phyloP scores from a whole-genome alignment of 441 rosid genomes.

The Corymbia citriodora region DNA sequence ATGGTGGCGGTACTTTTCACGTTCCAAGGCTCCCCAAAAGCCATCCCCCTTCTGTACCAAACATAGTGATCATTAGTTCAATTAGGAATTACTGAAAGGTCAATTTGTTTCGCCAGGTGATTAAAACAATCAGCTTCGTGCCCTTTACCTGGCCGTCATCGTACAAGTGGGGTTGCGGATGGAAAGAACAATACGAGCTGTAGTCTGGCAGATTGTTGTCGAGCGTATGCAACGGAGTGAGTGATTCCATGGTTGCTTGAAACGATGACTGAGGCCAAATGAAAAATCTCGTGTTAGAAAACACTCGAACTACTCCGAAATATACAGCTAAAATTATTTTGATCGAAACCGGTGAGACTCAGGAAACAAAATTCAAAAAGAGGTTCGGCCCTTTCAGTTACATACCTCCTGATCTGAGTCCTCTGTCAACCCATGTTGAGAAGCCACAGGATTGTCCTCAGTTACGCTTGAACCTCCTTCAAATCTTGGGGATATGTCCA shows the following conservation, averaged over 20 bases:
- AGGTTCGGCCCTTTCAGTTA: background rate
- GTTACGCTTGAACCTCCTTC: background rate
- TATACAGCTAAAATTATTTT: background rate
- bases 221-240: background rate
- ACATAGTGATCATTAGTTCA: background rate
- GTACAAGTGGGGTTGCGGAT: background rate
- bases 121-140: background rate
- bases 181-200: background rate
- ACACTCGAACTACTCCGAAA: background rate
- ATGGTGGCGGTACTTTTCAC: background rate
- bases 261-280: background rate
- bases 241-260: background rate
- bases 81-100: background rate
- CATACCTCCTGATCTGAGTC: background rate
- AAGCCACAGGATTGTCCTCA: background rate
- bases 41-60: background rate
- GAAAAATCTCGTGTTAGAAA: background rate
- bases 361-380: background rate
- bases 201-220: background rate
- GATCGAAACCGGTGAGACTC: background rate
- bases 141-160: background rate
- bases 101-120: background rate
- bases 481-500: background rate
- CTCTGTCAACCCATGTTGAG: background rate
- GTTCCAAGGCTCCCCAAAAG: background rate